Conservation (phyloP, 805 yeast genomes). For the Lachancea dasiensis region DNA sequence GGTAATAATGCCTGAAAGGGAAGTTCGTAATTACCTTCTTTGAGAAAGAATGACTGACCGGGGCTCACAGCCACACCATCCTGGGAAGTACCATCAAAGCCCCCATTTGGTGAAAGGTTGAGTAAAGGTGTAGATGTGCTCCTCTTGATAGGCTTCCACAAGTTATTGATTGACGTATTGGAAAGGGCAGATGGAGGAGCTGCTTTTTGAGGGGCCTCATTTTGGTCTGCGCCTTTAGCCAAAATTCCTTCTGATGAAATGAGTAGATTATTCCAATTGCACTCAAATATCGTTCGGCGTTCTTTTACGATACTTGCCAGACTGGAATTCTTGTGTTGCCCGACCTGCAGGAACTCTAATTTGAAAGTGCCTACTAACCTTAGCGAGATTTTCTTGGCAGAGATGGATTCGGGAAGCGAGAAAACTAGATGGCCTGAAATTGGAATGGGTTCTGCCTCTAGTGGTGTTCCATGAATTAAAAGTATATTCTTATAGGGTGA, state of each 20-base stretch:
- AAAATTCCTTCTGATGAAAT: slow-evolving; percentile 29
- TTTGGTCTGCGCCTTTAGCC: slow-evolving; percentile 11
- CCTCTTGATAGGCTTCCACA: slow-evolving; percentile 5
- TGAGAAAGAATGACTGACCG: slow-evolving; percentile 37
- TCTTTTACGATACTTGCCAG: slow-evolving; percentile 40
- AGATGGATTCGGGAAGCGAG: slow-evolving; percentile 60
- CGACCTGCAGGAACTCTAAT: slow-evolving; percentile 49
- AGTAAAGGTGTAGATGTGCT: slow-evolving; percentile 18
- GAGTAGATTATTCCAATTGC: slow-evolving; percentile 60
- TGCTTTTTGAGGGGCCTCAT: too few relatives aligned
- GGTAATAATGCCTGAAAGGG: slow-evolving; percentile 83
- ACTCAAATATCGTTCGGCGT: slow-evolving; percentile 59
- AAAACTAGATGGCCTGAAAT: slow-evolving; percentile 70
- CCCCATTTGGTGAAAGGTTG: slow-evolving; percentile 26
- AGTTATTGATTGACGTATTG: slow-evolving; percentile 10
- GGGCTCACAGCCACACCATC: slow-evolving; percentile 17
- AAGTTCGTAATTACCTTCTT: slow-evolving; percentile 74
- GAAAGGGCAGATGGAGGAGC: slow-evolving; percentile 15
- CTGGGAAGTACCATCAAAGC: slow-evolving; percentile 34
- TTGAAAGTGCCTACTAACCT: slow-evolving; percentile 56
- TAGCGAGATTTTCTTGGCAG: slow-evolving; percentile 55
- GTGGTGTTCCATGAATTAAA: slow-evolving; percentile 66
- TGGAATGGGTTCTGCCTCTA: slow-evolving; percentile 70
- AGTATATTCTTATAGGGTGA: slow-evolving; percentile 53
- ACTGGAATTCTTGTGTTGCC: slow-evolving; percentile 34